These are phyloP conservation scores for Blastocystis sp. DNA, from an alignment of 352 stramenopile genomes.

Conservation along the genomic window DNA sequence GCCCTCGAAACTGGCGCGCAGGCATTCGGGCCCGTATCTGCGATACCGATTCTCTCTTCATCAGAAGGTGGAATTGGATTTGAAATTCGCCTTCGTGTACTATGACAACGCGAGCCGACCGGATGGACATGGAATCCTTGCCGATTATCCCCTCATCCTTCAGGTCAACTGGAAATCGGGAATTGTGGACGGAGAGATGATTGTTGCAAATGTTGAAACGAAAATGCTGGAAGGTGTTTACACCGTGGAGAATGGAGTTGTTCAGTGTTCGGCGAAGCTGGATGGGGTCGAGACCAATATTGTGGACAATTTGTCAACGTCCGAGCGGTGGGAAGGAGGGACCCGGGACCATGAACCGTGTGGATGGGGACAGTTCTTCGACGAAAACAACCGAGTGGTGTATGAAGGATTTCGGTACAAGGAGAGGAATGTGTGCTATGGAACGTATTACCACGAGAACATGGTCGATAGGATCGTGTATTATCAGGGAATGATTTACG, in stretches of 20 bases:
- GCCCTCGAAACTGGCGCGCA: not conserved
- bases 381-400: not conserved
- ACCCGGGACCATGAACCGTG: not conserved
- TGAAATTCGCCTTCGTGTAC: not conserved
- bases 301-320: not conserved
- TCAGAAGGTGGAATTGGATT: not conserved
- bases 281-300: not conserved
- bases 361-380: conserved; percentile 22
- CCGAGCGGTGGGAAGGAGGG: not conserved
- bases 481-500: not conserved
- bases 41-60: not conserved
- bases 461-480: not conserved
- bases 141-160: not conserved
- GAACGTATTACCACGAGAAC: not conserved
- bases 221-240: not conserved
- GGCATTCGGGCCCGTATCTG: too few relatives aligned
- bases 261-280: not conserved
- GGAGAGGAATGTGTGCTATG: not conserved
- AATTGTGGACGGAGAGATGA: not conserved
- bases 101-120: not conserved
- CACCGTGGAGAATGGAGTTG: not conserved
- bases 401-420: not conserved
- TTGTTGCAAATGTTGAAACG: not conserved
- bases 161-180: not conserved
- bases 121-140: not conserved